A percentile compares a stretch with the other conserved stretches of the same genome.
Conservation (phyloP, 2,329 filamentous ascomycete species). For the Beauveria sp. region DNA sequence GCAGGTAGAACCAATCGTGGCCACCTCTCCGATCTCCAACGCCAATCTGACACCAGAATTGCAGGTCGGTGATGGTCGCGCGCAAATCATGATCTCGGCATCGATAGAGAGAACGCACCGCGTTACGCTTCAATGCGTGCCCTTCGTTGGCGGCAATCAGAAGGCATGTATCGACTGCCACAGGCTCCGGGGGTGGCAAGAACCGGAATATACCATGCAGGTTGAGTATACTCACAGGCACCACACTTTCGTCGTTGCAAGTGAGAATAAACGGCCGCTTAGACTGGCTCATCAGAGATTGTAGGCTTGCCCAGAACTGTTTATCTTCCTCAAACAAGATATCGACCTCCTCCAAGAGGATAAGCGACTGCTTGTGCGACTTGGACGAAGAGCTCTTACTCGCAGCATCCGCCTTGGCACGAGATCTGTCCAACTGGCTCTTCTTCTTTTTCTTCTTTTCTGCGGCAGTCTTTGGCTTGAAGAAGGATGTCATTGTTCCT, state of each 20-base stretch:
- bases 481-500: slow-evolving; percentile 74
- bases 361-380: slow-evolving; percentile 84
- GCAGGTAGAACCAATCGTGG: slow-evolving; percentile 79
- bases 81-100: slow-evolving; percentile 67
- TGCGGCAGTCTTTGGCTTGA: slow-evolving; percentile 46
- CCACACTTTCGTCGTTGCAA: slow-evolving; percentile 81
- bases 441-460: slow-evolving; percentile 17
- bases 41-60: slow-evolving; percentile 96
- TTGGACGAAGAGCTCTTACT: slow-evolving; percentile 30
- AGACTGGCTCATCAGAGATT: slow-evolving; percentile 70
- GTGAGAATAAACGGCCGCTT: slow-evolving; percentile 92
- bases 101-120: slow-evolving; percentile 63
- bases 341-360: slow-evolving; percentile 90
- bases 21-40: slow-evolving; percentile 85
- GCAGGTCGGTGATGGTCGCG: slow-evolving; percentile 72
- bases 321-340: slow-evolving; percentile 92
- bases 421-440: slow-evolving; percentile 15
- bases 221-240: slow-evolving; percentile 68
- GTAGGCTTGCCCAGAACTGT: slow-evolving; percentile 83
- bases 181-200: slow-evolving; percentile 52
- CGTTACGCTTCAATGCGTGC: slow-evolving; percentile 62
- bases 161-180: slow-evolving; percentile 73
- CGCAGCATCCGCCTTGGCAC: slow-evolving; percentile 18
- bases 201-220: slow-evolving; percentile 82
- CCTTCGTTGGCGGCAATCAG: slow-evolving; percentile 83